Conservation (phyloP, 805 yeast genomes). For the Komagataella mondaviorum region DNA sequence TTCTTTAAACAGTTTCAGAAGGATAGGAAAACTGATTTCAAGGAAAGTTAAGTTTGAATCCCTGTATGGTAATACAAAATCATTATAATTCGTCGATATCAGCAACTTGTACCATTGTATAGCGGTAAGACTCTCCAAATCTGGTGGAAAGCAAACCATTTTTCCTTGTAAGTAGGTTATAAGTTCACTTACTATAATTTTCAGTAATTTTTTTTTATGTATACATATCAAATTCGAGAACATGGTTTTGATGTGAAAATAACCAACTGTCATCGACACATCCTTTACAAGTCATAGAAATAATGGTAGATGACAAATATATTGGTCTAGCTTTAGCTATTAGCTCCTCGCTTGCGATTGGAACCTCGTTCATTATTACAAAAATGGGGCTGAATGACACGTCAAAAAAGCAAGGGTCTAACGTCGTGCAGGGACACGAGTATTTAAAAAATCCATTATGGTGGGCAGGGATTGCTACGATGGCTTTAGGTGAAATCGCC, state of each 20-base stretch:
- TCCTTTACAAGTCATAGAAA: background rate
- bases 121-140: background rate
- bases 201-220: background rate
- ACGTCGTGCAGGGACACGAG: slow-evolving; percentile 56
- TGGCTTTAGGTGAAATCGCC: slow-evolving; percentile 88
- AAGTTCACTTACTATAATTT: background rate
- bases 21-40: slow-evolving; percentile 10
- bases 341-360: slow-evolving; percentile 79
- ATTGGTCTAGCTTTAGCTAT: slow-evolving; percentile 83
- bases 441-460: slow-evolving; percentile 78
- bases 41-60: background rate
- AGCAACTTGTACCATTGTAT: background rate
- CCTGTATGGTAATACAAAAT: background rate
- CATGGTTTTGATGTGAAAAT: background rate
- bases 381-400: slow-evolving; percentile 75
- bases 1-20: slow-evolving; percentile 17
- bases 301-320: slow-evolving; percentile 62
- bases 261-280: background rate
- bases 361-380: slow-evolving; percentile 80
- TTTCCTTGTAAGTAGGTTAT: background rate
- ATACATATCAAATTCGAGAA: background rate
- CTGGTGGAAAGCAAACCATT: background rate
- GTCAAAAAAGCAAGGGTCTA: slow-evolving; percentile 43
- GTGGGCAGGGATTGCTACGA: slow-evolving; percentile 87
- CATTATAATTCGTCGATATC: background rate